Percentiles rank a stretch among this genome's conserved stretches.
Conservation (phyloP, 2,329 filamentous ascomycete species). For the Exophiala oligosperma region DNA sequence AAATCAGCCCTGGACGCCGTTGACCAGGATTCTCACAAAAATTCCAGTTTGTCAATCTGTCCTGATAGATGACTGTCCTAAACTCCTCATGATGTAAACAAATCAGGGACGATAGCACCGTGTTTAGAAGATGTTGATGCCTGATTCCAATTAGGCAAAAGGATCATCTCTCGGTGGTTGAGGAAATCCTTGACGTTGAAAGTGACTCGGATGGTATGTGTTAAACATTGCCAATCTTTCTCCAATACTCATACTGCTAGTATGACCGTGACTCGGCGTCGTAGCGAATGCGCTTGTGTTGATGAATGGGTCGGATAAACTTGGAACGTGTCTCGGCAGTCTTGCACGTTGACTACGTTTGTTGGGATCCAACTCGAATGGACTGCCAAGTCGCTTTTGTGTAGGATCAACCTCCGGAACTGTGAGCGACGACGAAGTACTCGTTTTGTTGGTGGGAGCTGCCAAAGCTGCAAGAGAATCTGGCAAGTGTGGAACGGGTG, state of each 20-base stretch:
- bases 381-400: conserved; percentile 49
- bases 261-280: conserved; percentile 18
- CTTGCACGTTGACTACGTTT: conserved; percentile 36
- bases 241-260: conserved; percentile 23
- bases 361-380: conserved; percentile 43
- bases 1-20: neutral
- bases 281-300: conserved; percentile 25
- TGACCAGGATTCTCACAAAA: neutral
- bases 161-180: conserved; percentile 21
- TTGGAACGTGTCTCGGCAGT: conserved; percentile 42
- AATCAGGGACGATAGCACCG: neutral
- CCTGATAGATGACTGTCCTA: neutral
- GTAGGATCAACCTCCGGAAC: conserved; percentile 38
- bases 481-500: conserved; percentile 25
- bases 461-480: conserved; percentile 21
- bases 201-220: conserved; percentile 22
- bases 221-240: conserved; percentile 25
- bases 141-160: conserved; percentile 14
- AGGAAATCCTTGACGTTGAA: conserved; percentile 10
- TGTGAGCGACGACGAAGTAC: conserved; percentile 27
- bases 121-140: neutral
- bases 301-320: conserved; percentile 46
- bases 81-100: neutral
- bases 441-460: conserved; percentile 19
- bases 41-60: neutral